phyloP scores from a whole-genome alignment of 257 asterid species.

The Lavandula angustifolia region DNA sequence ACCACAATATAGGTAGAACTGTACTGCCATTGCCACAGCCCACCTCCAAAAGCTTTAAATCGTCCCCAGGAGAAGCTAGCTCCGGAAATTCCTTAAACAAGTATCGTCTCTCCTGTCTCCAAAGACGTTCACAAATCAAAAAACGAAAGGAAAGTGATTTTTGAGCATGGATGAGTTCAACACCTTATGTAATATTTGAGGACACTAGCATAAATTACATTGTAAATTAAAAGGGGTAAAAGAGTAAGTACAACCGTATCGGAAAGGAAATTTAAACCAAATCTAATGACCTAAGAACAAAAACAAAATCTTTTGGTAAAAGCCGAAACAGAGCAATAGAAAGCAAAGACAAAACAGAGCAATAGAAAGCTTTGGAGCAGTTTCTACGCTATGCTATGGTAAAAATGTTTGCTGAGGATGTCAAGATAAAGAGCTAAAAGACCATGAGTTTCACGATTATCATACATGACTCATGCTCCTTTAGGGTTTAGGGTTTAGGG shows the following conservation, averaged over 20 bases:
- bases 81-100: slow-evolving; percentile 85
- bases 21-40: slow-evolving; percentile 98
- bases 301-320: slow-evolving; percentile 11
- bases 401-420: neutral
- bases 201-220: neutral
- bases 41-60: slow-evolving; percentile 77
- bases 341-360: slow-evolving; percentile 2
- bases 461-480: no score
- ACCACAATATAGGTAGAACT: slow-evolving; percentile 68
- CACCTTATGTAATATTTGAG: neutral
- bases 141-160: slow-evolving; percentile 8
- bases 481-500: no score
- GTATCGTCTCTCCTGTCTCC: slow-evolving; percentile 77
- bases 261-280: slow-evolving; percentile 10
- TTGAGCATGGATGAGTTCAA: neutral
- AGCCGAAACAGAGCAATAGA: neutral
- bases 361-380: slow-evolving; percentile 14
- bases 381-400: neutral
- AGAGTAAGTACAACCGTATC: neutral
- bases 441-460: neutral
- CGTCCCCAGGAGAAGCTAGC: slow-evolving; percentile 59
- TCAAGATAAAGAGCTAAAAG: neutral
- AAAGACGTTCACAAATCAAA: neutral
- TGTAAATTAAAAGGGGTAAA: neutral
- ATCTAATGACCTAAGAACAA: neutral